Conservation (phyloP, 2,329 filamentous ascomycete species). For the Trichoderma afroharzianum region DNA sequence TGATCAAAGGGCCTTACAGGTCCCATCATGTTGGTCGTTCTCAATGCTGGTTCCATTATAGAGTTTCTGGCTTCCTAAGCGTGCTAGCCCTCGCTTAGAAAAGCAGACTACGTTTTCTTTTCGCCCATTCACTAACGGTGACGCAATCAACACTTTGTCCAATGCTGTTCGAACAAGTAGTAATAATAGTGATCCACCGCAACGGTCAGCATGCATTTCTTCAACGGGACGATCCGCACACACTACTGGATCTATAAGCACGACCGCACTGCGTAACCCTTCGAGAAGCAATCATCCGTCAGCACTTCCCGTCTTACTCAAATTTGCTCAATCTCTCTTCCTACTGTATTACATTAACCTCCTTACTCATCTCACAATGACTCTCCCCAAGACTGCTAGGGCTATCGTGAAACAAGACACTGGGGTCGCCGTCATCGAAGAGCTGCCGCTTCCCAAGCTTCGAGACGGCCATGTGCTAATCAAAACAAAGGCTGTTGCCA, state of each 20-base stretch:
- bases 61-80: background rate
- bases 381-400: background rate
- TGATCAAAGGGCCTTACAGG: background rate
- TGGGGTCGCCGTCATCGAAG: background rate
- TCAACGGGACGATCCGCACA: background rate
- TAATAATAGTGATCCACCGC: background rate
- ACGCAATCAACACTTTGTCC: background rate
- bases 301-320: background rate
- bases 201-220: background rate
- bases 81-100: background rate
- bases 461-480: conserved; percentile 29
- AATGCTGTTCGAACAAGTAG: background rate
- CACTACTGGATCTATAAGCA: background rate
- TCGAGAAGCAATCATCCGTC: background rate
- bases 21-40: background rate
- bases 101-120: background rate
- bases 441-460: background rate
- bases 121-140: background rate
- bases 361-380: background rate
- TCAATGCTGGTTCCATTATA: background rate
- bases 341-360: background rate
- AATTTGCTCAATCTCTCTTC: background rate
- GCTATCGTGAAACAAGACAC: background rate
- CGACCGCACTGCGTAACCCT: background rate
- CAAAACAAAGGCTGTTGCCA: conserved; percentile 31